Percentiles rank a stretch among this genome's conserved stretches.
Conservation (phyloP, 208 protist genomes). For the Acanthamoeba quina region DNA sequence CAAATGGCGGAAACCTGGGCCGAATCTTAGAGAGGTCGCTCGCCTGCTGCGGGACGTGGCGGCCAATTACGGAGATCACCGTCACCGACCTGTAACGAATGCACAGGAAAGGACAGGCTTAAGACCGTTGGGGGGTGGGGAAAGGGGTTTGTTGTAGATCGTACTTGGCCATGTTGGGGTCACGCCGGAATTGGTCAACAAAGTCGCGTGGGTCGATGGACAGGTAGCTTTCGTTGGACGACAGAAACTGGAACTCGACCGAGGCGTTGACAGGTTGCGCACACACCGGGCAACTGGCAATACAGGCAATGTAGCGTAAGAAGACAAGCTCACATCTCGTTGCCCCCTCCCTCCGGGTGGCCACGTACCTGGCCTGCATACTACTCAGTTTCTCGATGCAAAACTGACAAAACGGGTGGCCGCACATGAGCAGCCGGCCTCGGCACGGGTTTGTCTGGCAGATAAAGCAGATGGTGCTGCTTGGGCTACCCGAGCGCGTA, state of each 20-base stretch:
- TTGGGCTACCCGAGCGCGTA: not conserved
- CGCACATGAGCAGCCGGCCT: not conserved
- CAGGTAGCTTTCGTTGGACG: too few relatives aligned
- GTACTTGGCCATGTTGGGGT: too few relatives aligned
- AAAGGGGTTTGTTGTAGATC: too few relatives aligned
- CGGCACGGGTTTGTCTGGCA: conserved; percentile 25
- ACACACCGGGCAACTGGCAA: too few relatives aligned
- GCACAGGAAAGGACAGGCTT: not conserved
- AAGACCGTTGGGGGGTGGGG: not conserved
- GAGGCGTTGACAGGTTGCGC: too few relatives aligned
- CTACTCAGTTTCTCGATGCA: conserved; percentile 26
- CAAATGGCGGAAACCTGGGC: not conserved
- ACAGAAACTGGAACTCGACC: too few relatives aligned
- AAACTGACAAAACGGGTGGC: conserved; percentile 23
- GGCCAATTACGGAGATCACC: conserved; percentile 12
- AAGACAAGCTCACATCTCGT: too few relatives aligned
- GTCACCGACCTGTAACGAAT: not conserved
- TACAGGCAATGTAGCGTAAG: not conserved
- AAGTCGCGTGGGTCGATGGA: too few relatives aligned
- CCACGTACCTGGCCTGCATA: not conserved
- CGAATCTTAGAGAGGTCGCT: conserved; percentile 14
- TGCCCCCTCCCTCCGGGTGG: too few relatives aligned
- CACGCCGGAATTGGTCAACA: too few relatives aligned
- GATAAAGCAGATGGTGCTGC: conserved; percentile 18
- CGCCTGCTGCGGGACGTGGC: not conserved